Evolutionary conservation across 495 filamentous ascomycete genomes (phyloP).

Genomic region (Hypoxylon fragiforme): DNA sequence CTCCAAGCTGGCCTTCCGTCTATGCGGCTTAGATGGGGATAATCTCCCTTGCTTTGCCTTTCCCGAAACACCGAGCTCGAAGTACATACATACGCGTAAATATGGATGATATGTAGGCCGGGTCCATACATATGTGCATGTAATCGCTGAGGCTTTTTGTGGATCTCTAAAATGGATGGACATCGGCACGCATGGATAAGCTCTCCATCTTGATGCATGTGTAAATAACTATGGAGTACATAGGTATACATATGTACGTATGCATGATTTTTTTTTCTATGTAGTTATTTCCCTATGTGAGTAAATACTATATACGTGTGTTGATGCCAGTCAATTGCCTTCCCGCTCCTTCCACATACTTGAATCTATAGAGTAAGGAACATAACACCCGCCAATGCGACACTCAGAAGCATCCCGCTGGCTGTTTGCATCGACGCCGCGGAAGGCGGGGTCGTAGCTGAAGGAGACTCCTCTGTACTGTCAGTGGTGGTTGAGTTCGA

Average conservation of each 20-base stretch:
- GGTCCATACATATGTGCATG: conserved; percentile 5
- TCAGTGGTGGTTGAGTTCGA: conserved; percentile 9
- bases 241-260: too few species aligned
- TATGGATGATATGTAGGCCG: too few species aligned
- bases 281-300: too few species aligned
- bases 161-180: conserved; percentile 14
- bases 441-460: too few species aligned
- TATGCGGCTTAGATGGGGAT: conserved; percentile 6
- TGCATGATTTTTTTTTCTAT: too few species aligned
- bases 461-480: too few species aligned
- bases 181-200: conserved; percentile 12
- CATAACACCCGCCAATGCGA: conserved; percentile 24
- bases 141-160: conserved; percentile 12
- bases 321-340: conserved; percentile 3
- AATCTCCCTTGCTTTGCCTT: conserved; percentile 12
- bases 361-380: conserved; percentile 32
- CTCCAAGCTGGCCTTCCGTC: too few species aligned
- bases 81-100: background rate
- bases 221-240: too few species aligned
- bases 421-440: conserved; percentile 23
- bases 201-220: conserved; percentile 5
- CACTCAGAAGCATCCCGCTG: conserved; percentile 23
- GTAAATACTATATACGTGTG: conserved; percentile 4
- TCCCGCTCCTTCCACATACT: conserved; percentile 9
- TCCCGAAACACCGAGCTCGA: conserved; percentile 37